phyloP scores from a whole-genome alignment of 805 yeast genomes.

The Sugiyamaella americana region DNA sequence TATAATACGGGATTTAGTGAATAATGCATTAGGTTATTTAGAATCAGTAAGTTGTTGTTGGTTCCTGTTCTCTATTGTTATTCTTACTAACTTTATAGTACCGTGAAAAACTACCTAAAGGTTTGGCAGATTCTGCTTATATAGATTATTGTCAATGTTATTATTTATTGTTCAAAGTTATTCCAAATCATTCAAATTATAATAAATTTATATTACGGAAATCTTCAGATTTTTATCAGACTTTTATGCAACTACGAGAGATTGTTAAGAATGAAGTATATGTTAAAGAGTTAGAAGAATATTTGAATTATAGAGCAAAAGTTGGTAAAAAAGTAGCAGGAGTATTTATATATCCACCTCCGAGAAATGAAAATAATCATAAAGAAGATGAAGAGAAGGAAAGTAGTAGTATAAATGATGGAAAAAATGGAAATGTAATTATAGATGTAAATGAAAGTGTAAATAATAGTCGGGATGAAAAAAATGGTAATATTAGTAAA shows the following conservation, averaged over 20 bases:
- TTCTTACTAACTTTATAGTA: constrained; percentile 9
- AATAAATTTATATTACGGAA: constrained; percentile 13
- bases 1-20: constrained; percentile 19
- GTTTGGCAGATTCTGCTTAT: constrained; percentile 20
- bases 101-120: constrained; percentile 16
- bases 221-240: constrained; percentile 18
- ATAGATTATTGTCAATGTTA: constrained; percentile 22
- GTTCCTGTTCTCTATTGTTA: not conserved
- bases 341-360: not conserved
- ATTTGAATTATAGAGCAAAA: not conserved
- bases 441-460: not conserved
- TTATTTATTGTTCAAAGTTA: constrained; percentile 18
- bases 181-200: constrained; percentile 22
- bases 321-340: not conserved
- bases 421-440: not conserved
- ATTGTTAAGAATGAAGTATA: constrained; percentile 10
- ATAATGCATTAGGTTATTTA: constrained; percentile 20
- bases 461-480: not conserved
- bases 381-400: not conserved
- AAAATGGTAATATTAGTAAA: not conserved
- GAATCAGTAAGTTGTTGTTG: constrained; percentile 17
- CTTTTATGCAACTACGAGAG: constrained; percentile 15
- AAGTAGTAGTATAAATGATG: not conserved
- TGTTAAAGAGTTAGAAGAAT: not conserved
- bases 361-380: not conserved